Base-by-base conservation (phyloP, 306 rosid species). In the Purshia tridentata region DNA sequence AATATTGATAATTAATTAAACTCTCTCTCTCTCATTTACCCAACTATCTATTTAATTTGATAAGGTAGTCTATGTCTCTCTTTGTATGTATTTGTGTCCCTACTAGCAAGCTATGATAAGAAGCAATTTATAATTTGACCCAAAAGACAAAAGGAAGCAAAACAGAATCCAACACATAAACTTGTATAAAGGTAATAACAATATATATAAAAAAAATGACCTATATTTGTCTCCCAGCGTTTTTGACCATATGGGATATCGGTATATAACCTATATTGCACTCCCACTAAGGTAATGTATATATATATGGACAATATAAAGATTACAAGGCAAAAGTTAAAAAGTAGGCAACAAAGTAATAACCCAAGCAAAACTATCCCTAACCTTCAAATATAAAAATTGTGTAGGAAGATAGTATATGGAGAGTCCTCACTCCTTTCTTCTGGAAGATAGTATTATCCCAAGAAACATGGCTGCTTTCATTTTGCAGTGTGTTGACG, bases 91-190 rank as follows among this genome's bases (percentile, higher is more conserved):
- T 8, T 41, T 3, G n/a, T 63, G 68, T 41, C 35, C 18, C 8
- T 29, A 29, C 2, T 29, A 29, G 35, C 35, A 29, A 29, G 54
- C 18, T 18, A 6, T 14, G 15, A 12, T 15, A 14, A 23, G 44
- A 23, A 15, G 15, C 42, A 67, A n/a, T 42, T 55, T n/a, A n/a
- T n/a, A n/a, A n/a, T n/a, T 3, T 23, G 3, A 56, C 75, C 56
- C 47, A 71, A 57, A 56, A 45, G 67, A 46, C 56, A 71, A 71
- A 61, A 57, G 45, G 66, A 29, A 71, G 46, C 67, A 45, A 37
- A 70, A 42, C 53, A 55, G 65, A 57, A 71, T 57, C 56, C 67
- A 71, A 57, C 57, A 44, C 46, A 8, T 18, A 57, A 22, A 44
- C 15, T 71, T 71, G n/a, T 9, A 1, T 9, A 16, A 71, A 29